Base-by-base conservation (phyloP, 306 rosid genomes). In the Quercus alba region DNA sequence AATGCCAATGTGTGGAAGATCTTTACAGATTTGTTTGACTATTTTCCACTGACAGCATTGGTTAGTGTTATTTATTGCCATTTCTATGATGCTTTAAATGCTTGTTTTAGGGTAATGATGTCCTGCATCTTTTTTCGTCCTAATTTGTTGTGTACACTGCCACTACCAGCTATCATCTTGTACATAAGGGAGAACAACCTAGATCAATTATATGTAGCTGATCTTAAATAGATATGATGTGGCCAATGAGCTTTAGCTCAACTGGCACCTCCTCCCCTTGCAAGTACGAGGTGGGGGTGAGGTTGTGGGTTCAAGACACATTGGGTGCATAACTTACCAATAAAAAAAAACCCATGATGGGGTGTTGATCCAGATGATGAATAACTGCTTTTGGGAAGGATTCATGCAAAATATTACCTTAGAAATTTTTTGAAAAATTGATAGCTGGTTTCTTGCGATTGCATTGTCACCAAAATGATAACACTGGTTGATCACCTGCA, bases 1-100 rank as follows among this genome's bases (percentile, higher is more conserved):
- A 93, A 87, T 81, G 99, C 99, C 77, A 95, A 88, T 89, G 98
- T 94, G 77, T 94, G 97, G 98, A 94, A 94, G 93, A 89, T 72
- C 80, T 94, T 95, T 79, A 95, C 99, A 3, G 97, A 95, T 83
- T 84, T 95, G 83, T 95, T 95, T 81, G 99, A 95, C 88, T 95
- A 93, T 88, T 95, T 95, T 76, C 99, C 99, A 0, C 87, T 93
- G 85, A 93, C 99, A 75, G 98, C 99, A 38, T 73, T 95, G 97
- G 98, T 95, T 86, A 90, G 99, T 93, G 74, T 62, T 46, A 19
- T 46, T 12, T 41, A 52, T 67, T 51, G 61, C 26, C 38, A 21
- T 28, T 59, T 74, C 35, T 57, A 56, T 58, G 72, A 15, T 20
- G 66, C 61, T 68, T 35, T 62, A 67, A 35, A 78, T 49, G 25